Evolutionary conservation across 2,329 filamentous ascomycete genomes (phyloP).

Genomic region (Aspergillus proliferans): DNA sequence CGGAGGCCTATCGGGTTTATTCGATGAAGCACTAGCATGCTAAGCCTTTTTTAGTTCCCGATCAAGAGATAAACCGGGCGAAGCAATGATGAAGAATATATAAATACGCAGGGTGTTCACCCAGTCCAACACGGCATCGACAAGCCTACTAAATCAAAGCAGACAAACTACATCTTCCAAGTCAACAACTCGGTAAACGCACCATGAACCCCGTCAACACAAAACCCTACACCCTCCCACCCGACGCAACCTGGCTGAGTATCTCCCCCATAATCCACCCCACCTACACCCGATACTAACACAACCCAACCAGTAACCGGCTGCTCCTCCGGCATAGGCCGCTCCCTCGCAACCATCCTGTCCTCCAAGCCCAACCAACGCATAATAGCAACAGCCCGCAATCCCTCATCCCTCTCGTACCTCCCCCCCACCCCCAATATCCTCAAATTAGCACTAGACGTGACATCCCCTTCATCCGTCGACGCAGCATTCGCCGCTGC

Average conservation of each 20-base stretch:
- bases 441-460: conserved; percentile 45
- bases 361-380: conserved; percentile 34
- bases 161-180: too few species aligned
- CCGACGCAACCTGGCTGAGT: conserved; percentile 36
- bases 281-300: conserved; percentile 5
- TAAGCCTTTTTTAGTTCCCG: too few species aligned
- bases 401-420: conserved; percentile 35
- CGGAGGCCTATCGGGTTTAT: too few species aligned
- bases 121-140: too few species aligned
- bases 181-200: too few species aligned
- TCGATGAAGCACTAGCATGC: too few species aligned
- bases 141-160: too few species aligned
- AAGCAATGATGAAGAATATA: too few species aligned
- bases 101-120: too few species aligned
- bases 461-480: conserved; percentile 38
- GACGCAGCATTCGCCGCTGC: conserved; percentile 28
- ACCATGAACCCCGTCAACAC: neutral
- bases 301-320: conserved; percentile 37
- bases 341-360: conserved; percentile 32
- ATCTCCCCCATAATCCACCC: conserved; percentile 8
- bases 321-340: conserved; percentile 46
- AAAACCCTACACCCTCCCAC: neutral
- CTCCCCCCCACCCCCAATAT: conserved; percentile 35
- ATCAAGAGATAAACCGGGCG: too few species aligned
- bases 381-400: conserved; percentile 47